phyloP scores from a whole-genome alignment of 805 yeast species.

The Millerozyma acaciae region DNA sequence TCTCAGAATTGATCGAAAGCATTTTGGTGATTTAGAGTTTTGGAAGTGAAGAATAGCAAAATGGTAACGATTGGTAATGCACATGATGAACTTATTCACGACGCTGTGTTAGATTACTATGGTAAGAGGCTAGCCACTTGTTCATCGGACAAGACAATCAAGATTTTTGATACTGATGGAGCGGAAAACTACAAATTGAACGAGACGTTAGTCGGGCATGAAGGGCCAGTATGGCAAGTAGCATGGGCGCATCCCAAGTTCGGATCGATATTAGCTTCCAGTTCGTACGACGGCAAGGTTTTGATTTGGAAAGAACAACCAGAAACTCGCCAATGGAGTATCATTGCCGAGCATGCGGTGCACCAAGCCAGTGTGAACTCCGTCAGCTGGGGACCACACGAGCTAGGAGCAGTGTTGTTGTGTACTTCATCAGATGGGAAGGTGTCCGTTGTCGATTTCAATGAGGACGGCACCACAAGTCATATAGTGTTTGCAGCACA shows the following conservation, averaged over 20 bases:
- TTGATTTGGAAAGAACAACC: conserved; percentile 84
- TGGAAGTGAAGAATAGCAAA: too few relatives aligned
- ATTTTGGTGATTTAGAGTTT: too few relatives aligned
- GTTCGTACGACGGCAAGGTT: conserved; percentile 93
- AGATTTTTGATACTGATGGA: conserved; percentile 81
- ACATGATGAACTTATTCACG: conserved; percentile 91
- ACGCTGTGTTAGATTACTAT: conserved; percentile 94
- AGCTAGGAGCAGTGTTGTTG: conserved; percentile 85
- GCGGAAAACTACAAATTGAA: conserved; percentile 77
- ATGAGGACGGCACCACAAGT: conserved; percentile 78
- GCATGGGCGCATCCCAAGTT: conserved; percentile 99
- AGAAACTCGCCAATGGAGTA: conserved; percentile 82
- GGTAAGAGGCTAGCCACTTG: conserved; percentile 95
- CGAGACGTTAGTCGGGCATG: conserved; percentile 89
- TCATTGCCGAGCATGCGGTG: conserved; percentile 78
- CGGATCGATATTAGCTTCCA: conserved; percentile 90
- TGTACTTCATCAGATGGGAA: conserved; percentile 93
- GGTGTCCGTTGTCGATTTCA: conserved; percentile 85
- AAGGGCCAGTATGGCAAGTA: conserved; percentile 99
- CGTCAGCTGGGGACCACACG: conserved; percentile 96
- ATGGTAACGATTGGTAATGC: conserved; percentile 87
- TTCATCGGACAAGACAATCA: conserved; percentile 93
- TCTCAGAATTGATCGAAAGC: too few relatives aligned
- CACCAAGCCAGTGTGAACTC: conserved; percentile 95
- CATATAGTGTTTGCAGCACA: conserved; percentile 73